A percentile compares a stretch with the other conserved stretches of the same genome.
These are phyloP conservation scores for Phytopythium litorale DNA, from an alignment of 352 stramenopile genomes.

Conservation along the genomic window DNA sequence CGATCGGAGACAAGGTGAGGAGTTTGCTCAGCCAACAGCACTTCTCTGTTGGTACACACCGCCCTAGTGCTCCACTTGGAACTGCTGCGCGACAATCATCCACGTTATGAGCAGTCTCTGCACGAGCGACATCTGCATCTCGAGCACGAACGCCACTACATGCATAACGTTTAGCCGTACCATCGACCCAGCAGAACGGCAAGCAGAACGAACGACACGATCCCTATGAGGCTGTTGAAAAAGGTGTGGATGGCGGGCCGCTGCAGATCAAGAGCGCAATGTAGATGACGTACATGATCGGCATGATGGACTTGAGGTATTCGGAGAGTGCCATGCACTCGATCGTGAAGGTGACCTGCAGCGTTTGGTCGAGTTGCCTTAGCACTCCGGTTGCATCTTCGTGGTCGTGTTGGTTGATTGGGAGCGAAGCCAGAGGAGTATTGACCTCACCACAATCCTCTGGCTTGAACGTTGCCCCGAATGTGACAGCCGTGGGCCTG, in stretches of 20 bases:
- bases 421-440: no score
- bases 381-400: neutral
- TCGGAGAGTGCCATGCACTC: slow-evolving; percentile 33
- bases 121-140: slow-evolving; percentile 21
- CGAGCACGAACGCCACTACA: slow-evolving; percentile 32
- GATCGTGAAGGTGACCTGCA: slow-evolving; percentile 22
- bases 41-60: neutral
- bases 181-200: slow-evolving; percentile 10
- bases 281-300: slow-evolving; percentile 24
- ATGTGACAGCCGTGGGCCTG: slow-evolving; percentile 20
- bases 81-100: slow-evolving; percentile 19
- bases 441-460: no score
- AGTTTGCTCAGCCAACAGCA: no score
- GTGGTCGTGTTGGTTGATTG: no score
- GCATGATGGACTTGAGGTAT: slow-evolving; percentile 37
- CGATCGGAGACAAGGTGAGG: no score
- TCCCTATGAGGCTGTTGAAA: slow-evolving; percentile 21
- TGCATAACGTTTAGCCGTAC: slow-evolving; percentile 20
- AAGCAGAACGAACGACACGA: slow-evolving; percentile 19
- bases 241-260: slow-evolving; percentile 15
- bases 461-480: neutral
- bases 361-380: neutral
- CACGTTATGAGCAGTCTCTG: slow-evolving; percentile 29
- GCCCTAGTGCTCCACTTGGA: slow-evolving; percentile 19
- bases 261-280: slow-evolving; percentile 16